A percentile compares a stretch with the other conserved stretches of the same genome.
phyloP scores from a whole-genome alignment of 345 rosid species.

The Combretum micranthum region DNA sequence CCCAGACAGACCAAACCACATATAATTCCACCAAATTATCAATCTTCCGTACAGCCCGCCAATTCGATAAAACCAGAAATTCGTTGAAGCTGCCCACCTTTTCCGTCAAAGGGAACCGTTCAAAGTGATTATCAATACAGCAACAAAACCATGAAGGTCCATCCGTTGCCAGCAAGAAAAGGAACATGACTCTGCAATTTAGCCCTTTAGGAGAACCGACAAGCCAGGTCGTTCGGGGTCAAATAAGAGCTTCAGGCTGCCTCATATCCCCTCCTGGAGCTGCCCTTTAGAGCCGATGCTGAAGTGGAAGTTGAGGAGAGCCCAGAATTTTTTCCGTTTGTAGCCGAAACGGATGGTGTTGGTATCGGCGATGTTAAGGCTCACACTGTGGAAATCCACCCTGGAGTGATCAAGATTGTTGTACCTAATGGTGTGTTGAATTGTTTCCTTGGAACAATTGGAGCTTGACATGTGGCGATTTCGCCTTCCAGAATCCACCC shows the following conservation, averaged over 20 bases:
- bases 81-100: too few relatives aligned
- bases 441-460: slow-evolving; percentile 53
- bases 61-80: too few relatives aligned
- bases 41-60: too few relatives aligned
- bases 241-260: slow-evolving; percentile 78
- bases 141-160: slow-evolving; percentile 62
- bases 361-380: slow-evolving; percentile 65
- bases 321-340: slow-evolving; percentile 69
- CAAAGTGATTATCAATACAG: too few relatives aligned
- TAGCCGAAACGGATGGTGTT: slow-evolving; percentile 64
- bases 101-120: too few relatives aligned
- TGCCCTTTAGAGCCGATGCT: slow-evolving; percentile 85
- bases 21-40: too few relatives aligned
- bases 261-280: slow-evolving; percentile 89
- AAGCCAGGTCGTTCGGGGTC: slow-evolving; percentile 27
- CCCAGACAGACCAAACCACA: too few relatives aligned
- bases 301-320: slow-evolving; percentile 76
- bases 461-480: slow-evolving; percentile 96
- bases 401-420: slow-evolving; percentile 83
- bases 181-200: slow-evolving; percentile 55
- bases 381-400: slow-evolving; percentile 73
- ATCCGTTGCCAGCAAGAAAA: slow-evolving; percentile 50
- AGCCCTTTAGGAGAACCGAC: slow-evolving; percentile 5
- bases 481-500: slow-evolving; percentile 73
- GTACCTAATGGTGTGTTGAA: slow-evolving; percentile 59